Evolutionary conservation across 192 early-diverging fungal species (phyloP).

Genomic region (Ambispora gerdemannii): DNA sequence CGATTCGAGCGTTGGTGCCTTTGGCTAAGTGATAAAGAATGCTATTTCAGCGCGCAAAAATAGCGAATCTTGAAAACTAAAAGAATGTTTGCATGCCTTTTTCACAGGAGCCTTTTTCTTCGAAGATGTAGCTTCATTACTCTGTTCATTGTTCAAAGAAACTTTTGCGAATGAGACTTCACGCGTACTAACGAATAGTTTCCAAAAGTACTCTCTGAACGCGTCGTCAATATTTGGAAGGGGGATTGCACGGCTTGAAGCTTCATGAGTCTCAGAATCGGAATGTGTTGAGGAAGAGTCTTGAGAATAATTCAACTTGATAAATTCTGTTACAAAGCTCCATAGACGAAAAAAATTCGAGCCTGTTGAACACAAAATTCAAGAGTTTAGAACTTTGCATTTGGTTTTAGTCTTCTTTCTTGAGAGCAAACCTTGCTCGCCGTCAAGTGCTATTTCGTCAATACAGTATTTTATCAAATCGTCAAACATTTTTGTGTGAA

Average conservation of each 20-base stretch:
- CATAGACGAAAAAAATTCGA: slow-evolving; percentile 24
- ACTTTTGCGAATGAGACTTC: background rate
- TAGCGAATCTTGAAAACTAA: slow-evolving; percentile 9
- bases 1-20: background rate
- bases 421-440: slow-evolving; percentile 41
- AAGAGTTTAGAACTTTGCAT: background rate
- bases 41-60: background rate
- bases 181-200: background rate
- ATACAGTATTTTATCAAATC: slow-evolving; percentile 49
- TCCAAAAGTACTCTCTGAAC: slow-evolving; percentile 15
- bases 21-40: background rate
- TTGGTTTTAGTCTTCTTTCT: background rate
- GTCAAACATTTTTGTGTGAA: slow-evolving; percentile 54
- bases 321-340: slow-evolving; percentile 28
- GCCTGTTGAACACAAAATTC: slow-evolving; percentile 3
- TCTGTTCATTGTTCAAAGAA: background rate
- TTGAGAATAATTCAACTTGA: too few relatives aligned
- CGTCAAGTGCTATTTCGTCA: slow-evolving; percentile 58
- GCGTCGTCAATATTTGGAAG: background rate
- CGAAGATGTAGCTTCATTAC: background rate
- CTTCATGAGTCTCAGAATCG: too few relatives aligned
- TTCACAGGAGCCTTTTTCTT: background rate
- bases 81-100: background rate
- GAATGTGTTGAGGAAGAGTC: too few relatives aligned
- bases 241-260: background rate